phyloP scores from a whole-genome alignment of 257 asterid species.

The Nicotiana obtusifolia region DNA sequence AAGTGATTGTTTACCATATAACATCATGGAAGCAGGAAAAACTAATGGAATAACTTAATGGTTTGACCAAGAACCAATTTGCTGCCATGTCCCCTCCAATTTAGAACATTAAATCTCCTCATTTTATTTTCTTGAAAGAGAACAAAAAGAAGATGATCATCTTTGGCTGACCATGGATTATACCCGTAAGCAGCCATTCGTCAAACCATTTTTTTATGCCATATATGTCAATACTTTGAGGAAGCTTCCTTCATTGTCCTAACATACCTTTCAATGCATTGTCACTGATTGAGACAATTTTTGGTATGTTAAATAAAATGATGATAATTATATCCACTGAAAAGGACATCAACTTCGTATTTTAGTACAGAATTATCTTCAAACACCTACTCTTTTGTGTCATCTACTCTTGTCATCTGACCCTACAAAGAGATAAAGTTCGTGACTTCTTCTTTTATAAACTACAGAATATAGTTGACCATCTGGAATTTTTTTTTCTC shows the following conservation, averaged over 20 bases:
- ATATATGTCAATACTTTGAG: background rate
- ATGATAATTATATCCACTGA: background rate
- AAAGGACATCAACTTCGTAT: background rate
- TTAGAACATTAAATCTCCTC: background rate
- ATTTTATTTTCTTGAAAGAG: background rate
- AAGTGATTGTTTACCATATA: background rate
- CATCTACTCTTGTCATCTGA: background rate
- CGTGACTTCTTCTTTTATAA: background rate
- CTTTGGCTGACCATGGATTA: background rate
- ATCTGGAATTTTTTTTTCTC: background rate
- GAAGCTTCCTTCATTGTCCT: background rate
- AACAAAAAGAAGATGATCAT: slow-evolving; percentile 2
- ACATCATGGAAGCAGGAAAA: background rate
- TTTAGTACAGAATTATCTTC: background rate
- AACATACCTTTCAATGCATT: background rate
- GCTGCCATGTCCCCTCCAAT: background rate
- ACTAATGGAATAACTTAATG: background rate
- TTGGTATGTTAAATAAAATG: background rate
- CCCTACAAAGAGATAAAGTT: slow-evolving; percentile 2
- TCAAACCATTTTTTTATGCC: background rate
- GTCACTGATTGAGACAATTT: background rate
- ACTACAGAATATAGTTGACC: background rate
- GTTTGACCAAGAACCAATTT: background rate
- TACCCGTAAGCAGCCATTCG: background rate
- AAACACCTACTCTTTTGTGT: background rate